These are phyloP conservation scores for Termitomyces sp. DNA, from an alignment of 768 basidiomycete species.

Conservation along the genomic window DNA sequence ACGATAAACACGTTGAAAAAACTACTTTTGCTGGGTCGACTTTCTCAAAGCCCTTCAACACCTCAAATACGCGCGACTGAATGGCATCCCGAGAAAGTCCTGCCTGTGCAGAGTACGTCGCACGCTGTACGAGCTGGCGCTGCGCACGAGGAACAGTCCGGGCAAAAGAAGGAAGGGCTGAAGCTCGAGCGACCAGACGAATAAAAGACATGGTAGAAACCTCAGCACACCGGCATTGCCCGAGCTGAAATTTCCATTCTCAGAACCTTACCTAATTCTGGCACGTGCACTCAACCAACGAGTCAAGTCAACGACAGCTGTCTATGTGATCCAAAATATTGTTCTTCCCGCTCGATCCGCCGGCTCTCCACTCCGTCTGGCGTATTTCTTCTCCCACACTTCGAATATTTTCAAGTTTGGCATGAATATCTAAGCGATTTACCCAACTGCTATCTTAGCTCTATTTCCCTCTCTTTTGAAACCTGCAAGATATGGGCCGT, in stretches of 20 bases:
- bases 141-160: conserved; percentile 28
- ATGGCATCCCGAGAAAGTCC: conserved; percentile 65
- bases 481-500: too few species aligned
- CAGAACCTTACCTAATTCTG: neutral
- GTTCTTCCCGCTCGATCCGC: too few species aligned
- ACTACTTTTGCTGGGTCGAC: conserved; percentile 69
- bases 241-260: neutral
- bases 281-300: too few species aligned
- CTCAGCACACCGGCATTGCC: conserved; percentile 13
- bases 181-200: conserved; percentile 42
- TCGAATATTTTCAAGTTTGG: too few species aligned
- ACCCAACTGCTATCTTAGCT: too few species aligned
- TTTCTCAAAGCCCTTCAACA: conserved; percentile 87
- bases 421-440: too few species aligned
- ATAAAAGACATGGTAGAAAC: conserved; percentile 45
- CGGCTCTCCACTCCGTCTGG: too few species aligned
- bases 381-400: too few species aligned
- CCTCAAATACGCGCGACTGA: conserved; percentile 69
- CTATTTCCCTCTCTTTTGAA: too few species aligned
- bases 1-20: neutral
- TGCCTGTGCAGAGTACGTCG: conserved; percentile 60
- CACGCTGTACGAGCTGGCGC: conserved; percentile 35
- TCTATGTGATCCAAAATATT: too few species aligned
- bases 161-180: conserved; percentile 35
- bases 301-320: too few species aligned